A percentile compares a stretch with the other conserved stretches of the same genome.
phyloP scores from a whole-genome alignment of 208 protist species.

The Crithidia expoeki region DNA sequence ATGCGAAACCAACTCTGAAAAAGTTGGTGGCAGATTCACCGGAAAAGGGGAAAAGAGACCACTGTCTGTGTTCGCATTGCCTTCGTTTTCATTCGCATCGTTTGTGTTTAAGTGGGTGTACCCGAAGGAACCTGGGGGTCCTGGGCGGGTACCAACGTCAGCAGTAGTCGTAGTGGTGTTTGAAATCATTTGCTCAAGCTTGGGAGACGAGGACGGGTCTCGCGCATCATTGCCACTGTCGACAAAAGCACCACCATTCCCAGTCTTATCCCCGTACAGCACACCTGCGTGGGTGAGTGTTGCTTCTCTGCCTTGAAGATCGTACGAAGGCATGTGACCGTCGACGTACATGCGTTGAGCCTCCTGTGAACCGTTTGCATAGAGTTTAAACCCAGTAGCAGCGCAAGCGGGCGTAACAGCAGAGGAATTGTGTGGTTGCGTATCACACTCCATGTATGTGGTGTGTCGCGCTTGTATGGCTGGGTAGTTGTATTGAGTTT shows the following conservation, averaged over 20 bases:
- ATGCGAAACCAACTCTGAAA: conserved; percentile 17
- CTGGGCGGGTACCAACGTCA: background rate
- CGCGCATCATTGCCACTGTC: background rate
- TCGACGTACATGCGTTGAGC: no score
- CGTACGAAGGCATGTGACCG: background rate
- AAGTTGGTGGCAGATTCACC: background rate
- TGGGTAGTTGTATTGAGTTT: no score
- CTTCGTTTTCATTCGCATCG: background rate
- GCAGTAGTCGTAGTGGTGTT: no score
- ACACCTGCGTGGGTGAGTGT: background rate
- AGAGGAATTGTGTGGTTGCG: no score
- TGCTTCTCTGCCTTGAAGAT: no score
- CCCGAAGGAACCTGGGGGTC: background rate
- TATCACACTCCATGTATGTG: no score
- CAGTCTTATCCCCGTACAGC: no score
- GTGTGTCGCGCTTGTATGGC: no score
- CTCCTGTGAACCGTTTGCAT: no score
- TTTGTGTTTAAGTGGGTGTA: background rate
- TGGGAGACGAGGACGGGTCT: background rate
- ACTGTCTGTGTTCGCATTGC: background rate
- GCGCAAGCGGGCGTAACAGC: no score
- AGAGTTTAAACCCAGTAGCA: no score
- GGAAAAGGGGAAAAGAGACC: background rate
- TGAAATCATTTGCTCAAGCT: background rate
- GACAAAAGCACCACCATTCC: background rate